phyloP scores from a whole-genome alignment of 2,329 filamentous ascomycete genomes.

The Nigrospora osmanthi region DNA sequence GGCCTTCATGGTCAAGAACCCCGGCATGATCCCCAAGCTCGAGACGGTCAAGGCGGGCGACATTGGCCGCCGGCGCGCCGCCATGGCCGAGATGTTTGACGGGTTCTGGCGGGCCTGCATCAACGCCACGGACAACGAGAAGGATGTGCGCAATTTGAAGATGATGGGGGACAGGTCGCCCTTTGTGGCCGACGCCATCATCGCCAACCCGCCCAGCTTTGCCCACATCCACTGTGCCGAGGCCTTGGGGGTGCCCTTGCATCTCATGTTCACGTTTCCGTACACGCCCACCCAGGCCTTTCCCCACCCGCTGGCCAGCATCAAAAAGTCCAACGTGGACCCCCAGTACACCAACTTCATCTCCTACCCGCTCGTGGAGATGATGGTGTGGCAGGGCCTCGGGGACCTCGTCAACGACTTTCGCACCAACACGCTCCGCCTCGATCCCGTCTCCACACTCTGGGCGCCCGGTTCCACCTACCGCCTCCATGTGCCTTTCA shows the following conservation, averaged over 20 bases:
- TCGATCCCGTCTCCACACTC: conserved; percentile 68
- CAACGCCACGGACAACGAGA: conserved; percentile 63
- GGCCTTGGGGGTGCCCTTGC: conserved; percentile 66
- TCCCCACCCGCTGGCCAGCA: conserved; percentile 69
- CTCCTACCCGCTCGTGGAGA: conserved; percentile 71
- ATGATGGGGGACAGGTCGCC: conserved; percentile 56
- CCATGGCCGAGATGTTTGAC: conserved; percentile 77
- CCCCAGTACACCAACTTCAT: conserved; percentile 72
- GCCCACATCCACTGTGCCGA: conserved; percentile 76
- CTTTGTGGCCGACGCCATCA: conserved; percentile 72
- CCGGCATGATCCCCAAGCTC: conserved; percentile 66
- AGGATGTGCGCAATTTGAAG: conserved; percentile 50
- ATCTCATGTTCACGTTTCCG: conserved; percentile 86
- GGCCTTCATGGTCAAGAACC: conserved; percentile 86
- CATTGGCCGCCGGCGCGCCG: conserved; percentile 55
- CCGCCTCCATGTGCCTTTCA: conserved; percentile 66
- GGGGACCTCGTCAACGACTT: conserved; percentile 74
- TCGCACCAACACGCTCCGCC: conserved; percentile 56
- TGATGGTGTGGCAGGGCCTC: conserved; percentile 87
- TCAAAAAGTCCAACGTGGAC: conserved; percentile 66
- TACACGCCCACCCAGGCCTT: conserved; percentile 71
- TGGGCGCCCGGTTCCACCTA: conserved; percentile 72
- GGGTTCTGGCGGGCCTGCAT: conserved; percentile 77
- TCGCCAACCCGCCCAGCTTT: conserved; percentile 75
- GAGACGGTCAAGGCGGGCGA: conserved; percentile 68